Evolutionary conservation across 2,329 filamentous ascomycete species (phyloP).

Genomic region (Magnaporthiopsis rhizophila): DNA sequence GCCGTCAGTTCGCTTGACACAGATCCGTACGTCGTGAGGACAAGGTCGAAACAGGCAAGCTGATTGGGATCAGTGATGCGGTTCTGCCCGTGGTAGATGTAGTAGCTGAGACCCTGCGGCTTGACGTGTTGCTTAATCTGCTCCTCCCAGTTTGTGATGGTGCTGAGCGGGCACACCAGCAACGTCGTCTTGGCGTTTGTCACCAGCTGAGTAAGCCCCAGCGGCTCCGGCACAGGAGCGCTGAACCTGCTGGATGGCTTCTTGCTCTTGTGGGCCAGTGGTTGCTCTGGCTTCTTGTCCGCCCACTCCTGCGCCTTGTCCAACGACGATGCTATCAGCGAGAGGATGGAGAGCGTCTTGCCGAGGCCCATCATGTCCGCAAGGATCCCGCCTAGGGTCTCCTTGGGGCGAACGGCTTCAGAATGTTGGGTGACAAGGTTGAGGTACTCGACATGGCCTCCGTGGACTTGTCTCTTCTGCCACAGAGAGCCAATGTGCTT

Average conservation of each 20-base stretch:
- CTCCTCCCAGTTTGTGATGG: constrained; percentile 88
- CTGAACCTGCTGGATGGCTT: constrained; percentile 28
- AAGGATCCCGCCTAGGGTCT: constrained; percentile 65
- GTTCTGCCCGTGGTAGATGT: constrained; percentile 79
- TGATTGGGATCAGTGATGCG: constrained; percentile 61
- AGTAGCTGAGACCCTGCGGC: constrained; percentile 56
- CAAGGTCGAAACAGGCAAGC: constrained; percentile 68
- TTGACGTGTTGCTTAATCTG: constrained; percentile 80
- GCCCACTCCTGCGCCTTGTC: constrained; percentile 57
- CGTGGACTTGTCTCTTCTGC: constrained; percentile 47
- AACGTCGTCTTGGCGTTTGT: constrained; percentile 73
- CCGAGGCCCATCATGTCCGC: constrained; percentile 88
- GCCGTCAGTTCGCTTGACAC: constrained; percentile 69
- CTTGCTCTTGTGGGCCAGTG: constrained; percentile 29
- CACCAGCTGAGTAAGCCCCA: constrained; percentile 43
- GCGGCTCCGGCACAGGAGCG: constrained; percentile 30
- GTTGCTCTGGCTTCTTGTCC: constrained; percentile 41
- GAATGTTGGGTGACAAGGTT: constrained; percentile 79
- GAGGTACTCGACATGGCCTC: constrained; percentile 56
- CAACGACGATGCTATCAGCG: constrained; percentile 62
- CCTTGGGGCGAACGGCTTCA: constrained; percentile 49
- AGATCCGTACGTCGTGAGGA: constrained; percentile 90
- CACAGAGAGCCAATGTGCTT: constrained; percentile 67
- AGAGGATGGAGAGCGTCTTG: constrained; percentile 78
- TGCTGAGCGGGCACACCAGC: constrained; percentile 81